A percentile compares a stretch with the other conserved stretches of the same genome.
These are phyloP conservation scores for Yarrowia alimentaria DNA, from an alignment of 805 yeast genomes.

Conservation along the genomic window DNA sequence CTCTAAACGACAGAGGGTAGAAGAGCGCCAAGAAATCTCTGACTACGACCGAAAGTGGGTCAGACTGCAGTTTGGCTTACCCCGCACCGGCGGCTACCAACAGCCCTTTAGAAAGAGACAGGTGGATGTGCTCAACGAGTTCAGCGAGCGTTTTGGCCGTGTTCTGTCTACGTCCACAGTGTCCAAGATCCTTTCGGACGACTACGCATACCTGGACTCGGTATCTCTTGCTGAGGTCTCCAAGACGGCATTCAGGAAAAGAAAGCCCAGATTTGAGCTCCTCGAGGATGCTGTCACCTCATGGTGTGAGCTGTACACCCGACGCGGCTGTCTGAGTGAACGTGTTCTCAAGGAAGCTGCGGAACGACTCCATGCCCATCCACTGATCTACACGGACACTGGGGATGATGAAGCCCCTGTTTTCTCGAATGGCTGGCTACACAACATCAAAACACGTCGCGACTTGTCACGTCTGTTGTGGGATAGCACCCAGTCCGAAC, in stretches of 20 bases:
- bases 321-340: constrained; percentile 16
- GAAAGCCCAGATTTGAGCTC: constrained; percentile 10
- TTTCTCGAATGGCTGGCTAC: constrained; percentile 14
- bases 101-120: constrained; percentile 6
- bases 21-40: constrained; percentile 8
- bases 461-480: constrained; percentile 5
- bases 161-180: background rate
- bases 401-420: constrained; percentile 9
- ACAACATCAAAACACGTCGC: constrained; percentile 12
- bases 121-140: background rate
- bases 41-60: constrained; percentile 21
- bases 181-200: constrained; percentile 18
- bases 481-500: constrained; percentile 10
- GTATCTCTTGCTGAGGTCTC: constrained; percentile 5
- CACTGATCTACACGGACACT: constrained; percentile 5
- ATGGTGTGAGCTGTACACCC: constrained; percentile 21
- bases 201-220: constrained; percentile 12
- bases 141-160: constrained; percentile 4
- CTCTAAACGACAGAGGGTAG: constrained; percentile 1
- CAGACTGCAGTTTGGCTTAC: constrained; percentile 14
- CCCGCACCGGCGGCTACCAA: constrained; percentile 12
- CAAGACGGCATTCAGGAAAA: constrained; percentile 1
- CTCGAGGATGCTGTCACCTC: constrained; percentile 9
- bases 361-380: constrained; percentile 3
- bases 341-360: constrained; percentile 16